These are phyloP conservation scores for Penicillium crustosum DNA, from an alignment of 2,329 filamentous ascomycete species.

Conservation along the genomic window DNA sequence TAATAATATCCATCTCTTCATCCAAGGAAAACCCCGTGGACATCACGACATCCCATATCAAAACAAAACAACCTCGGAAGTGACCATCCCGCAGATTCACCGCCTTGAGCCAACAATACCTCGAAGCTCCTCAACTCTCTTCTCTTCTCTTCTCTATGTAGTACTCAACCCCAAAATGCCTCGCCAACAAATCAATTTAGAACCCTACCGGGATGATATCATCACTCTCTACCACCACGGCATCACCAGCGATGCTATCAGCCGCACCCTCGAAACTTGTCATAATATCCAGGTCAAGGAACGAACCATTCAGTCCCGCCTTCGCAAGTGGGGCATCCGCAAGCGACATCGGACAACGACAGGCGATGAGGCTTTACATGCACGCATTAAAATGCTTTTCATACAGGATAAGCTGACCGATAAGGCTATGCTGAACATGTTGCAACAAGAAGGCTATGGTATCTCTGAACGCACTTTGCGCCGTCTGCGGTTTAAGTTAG, in stretches of 20 bases:
- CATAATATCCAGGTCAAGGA: constrained; percentile 29
- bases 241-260: constrained; percentile 26
- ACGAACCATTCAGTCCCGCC: constrained; percentile 26
- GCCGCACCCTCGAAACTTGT: constrained; percentile 22
- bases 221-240: constrained; percentile 24
- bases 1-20: background rate
- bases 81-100: constrained; percentile 15
- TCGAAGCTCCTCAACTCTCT: background rate
- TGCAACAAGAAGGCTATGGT: constrained; percentile 26
- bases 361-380: constrained; percentile 23
- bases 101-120: constrained; percentile 15
- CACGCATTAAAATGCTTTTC: constrained; percentile 25
- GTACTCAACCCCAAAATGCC: constrained; percentile 18
- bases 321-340: constrained; percentile 29
- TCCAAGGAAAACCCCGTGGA: background rate
- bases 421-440: constrained; percentile 26
- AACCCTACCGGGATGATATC: constrained; percentile 26
- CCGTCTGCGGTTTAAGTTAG: constrained; percentile 26
- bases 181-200: constrained; percentile 28
- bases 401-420: constrained; percentile 25
- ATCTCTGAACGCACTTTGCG: constrained; percentile 27
- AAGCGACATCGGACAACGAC: constrained; percentile 28
- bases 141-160: background rate
- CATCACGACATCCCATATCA: background rate
- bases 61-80: background rate